phyloP scores from a whole-genome alignment of 31 red algal genomes.

The Odonthalia washingtoniensis region DNA sequence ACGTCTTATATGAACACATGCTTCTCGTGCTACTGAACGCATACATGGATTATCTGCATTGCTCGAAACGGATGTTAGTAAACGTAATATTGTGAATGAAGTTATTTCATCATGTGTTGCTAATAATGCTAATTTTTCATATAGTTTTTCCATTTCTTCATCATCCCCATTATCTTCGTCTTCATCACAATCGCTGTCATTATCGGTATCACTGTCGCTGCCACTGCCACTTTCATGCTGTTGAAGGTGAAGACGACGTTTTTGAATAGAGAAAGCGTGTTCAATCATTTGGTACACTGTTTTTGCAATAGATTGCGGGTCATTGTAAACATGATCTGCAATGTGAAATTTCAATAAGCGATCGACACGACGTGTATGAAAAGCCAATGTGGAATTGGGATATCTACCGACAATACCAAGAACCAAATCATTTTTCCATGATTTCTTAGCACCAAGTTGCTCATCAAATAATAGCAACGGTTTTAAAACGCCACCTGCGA shows the following conservation, averaged over 20 bases:
- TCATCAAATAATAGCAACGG: background rate
- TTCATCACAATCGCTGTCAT: no score
- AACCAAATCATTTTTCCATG: background rate
- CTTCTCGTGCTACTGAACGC: background rate
- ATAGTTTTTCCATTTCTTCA: background rate
- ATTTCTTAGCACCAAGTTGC: background rate
- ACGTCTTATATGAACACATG: background rate
- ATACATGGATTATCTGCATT: background rate
- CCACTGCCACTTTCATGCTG: no score
- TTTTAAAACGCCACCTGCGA: background rate
- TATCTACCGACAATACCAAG: background rate
- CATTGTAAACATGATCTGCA: background rate
- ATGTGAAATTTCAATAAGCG: background rate
- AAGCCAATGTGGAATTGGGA: background rate
- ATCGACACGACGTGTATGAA: background rate
- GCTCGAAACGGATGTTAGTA: background rate
- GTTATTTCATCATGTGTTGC: background rate
- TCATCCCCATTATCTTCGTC: background rate
- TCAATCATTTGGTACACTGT: background rate
- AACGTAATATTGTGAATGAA: background rate
- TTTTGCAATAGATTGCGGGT: background rate
- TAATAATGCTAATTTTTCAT: background rate
- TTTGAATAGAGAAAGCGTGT: background rate
- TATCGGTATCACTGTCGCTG: no score
- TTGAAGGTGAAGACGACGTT: no score